Evolutionary conservation across 495 filamentous ascomycete genomes (phyloP).

Genomic region (Amorphotheca resinae): DNA sequence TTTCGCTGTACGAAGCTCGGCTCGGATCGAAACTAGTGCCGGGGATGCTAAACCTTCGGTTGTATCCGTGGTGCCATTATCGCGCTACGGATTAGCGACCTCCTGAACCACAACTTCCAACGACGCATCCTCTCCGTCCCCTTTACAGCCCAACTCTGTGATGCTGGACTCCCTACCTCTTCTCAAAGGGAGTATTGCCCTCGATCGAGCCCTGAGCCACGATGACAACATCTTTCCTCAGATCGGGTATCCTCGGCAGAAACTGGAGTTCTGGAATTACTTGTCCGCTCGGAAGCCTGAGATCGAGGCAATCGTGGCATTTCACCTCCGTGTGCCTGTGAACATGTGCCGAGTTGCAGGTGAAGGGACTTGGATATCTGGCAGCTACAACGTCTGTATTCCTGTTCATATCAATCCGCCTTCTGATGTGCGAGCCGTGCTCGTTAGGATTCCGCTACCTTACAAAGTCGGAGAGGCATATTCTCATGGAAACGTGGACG

Average conservation of each 20-base stretch:
- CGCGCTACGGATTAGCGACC: too few species aligned
- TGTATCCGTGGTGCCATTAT: too few species aligned
- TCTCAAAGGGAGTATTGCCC: not conserved
- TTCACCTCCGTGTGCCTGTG: too few species aligned
- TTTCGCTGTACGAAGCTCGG: too few species aligned
- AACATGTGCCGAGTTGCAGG: too few species aligned
- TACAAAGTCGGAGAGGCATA: constrained; percentile 3
- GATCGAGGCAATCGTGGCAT: not conserved
- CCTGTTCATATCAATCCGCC: not conserved
- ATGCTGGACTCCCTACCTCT: too few species aligned
- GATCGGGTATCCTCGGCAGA: not conserved
- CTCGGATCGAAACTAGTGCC: too few species aligned
- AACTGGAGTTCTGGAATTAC: not conserved
- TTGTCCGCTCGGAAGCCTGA: not conserved
- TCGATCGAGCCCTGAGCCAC: not conserved
- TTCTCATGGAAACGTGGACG: constrained; percentile 4
- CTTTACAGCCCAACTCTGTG: too few species aligned
- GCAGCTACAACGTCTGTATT: constrained; percentile 6
- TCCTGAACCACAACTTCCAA: too few species aligned
- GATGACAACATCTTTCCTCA: not conserved
- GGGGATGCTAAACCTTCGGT: too few species aligned
- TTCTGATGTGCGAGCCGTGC: not conserved
- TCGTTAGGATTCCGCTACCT: constrained; percentile 2
- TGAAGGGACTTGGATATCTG: not conserved
- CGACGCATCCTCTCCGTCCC: too few species aligned